Base-by-base conservation (phyloP, 495 filamentous ascomycete genomes). In the Trypethelium eluteriae region DNA sequence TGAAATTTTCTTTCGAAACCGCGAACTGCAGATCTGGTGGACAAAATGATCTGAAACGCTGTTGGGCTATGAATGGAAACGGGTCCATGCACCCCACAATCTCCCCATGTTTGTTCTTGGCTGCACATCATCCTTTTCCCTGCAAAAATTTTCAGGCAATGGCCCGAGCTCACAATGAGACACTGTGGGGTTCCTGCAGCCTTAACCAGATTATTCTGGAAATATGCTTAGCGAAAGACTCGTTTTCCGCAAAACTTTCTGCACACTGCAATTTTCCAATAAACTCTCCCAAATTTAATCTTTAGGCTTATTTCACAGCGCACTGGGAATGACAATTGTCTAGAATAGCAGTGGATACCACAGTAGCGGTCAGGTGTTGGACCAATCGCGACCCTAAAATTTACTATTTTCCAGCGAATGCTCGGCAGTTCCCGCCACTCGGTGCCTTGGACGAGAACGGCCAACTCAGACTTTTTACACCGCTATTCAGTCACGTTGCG, bases 11-110 rank as follows among this genome's bases (percentile, higher is more conserved):
- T 32, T 59, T 35, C 32, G 53, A 59, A 59, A 59, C 53, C 53
- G 25, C 53, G 53, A 32, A 34, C 5, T 14, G 32, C 36, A 32
- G 53, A 59, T 59, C 53, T 59, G 18, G 53, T 36, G 18, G 53
- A 14, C 7, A 44, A 14, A 59, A 2, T 34, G 53, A 59, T 59
- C 53, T 59, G 53, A 59, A 59, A 59, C 53, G 32, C 36, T 32
- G 25, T 59, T 59, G 53, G 18, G 11, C 53, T 59, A 59, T 59
- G 53, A 59, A 59, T 59, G 53, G 53, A 59, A 59, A 7, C 53
- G 32, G 25, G 53, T 14, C 25, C 36, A 59, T 59, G 53, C 53
- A 59, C 53, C 53, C 53, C 53, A 59, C 53, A 59, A 7, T 59
- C 18, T 18, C 53, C 53, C 36, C 53, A 59, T 36, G 53, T 10